Base-by-base conservation (phyloP, 116 monocot genomes). In the Thalassia testudinum region DNA sequence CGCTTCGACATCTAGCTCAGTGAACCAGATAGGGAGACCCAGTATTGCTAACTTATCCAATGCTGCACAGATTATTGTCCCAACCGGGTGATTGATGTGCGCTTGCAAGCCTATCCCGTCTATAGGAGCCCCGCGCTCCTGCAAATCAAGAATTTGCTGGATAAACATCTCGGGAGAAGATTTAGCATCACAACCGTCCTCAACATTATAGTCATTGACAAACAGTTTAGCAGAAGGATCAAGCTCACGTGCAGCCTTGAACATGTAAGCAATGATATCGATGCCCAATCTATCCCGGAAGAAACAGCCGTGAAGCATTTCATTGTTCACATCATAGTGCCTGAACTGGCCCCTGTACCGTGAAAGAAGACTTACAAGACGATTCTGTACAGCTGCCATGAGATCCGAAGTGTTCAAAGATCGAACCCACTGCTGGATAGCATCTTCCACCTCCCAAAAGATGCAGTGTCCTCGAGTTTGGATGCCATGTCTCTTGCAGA, bases 231-330 rank as follows among this genome's bases (percentile, higher is more conserved):
- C 81, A 8, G 75, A 72, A 57, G 90, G 84, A 66, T 85, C 85
- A 3, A 78, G 50, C 57, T 73, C 57, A 43, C 73, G 64, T 22
- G 81, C 66, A 60, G 72, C 72, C 65, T 70, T 58, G 44, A 85
- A 90, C 90, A 90, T 90, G 68, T 78, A 71, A 25, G 75, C 66
- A 53, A 73, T 52, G 42, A 84, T 78, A 42, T 78, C 80, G n/a
- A 44, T 64, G 18, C 90, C 90, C 20, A 90, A 45, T 38, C 57
- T 78, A 52, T 85, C 75, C 54, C 63, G 58, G 53, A 52, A 90
- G 44, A 90, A 90, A n/a, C 81, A 78, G 2, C 84, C 90, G 73
- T 90, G 90, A 37, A 90, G 90, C 90, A 90, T 90, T 62, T 90
- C 90, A 52, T 90, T 90, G 59, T 90, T 90, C 53, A 90, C 90